Percentiles rank a stretch among this genome's conserved stretches.
Evolutionary conservation across 1,284 basidiomycete species (phyloP).

Genomic region (Pseudozyma tsukubaensis): DNA sequence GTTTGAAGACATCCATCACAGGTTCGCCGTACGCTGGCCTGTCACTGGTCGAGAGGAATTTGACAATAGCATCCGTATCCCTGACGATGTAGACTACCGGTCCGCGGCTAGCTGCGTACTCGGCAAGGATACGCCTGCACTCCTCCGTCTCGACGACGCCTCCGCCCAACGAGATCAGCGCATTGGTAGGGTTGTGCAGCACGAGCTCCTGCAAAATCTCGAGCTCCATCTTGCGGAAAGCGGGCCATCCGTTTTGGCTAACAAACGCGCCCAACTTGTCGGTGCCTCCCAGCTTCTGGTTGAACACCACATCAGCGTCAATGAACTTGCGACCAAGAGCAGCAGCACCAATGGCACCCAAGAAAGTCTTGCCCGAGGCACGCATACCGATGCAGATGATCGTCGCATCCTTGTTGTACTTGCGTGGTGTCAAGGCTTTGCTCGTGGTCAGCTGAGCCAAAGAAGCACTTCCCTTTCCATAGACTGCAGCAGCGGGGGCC

Average conservation of each 20-base stretch:
- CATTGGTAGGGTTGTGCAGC: constrained; percentile 69
- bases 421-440: constrained; percentile 43
- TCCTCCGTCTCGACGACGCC: constrained; percentile 89
- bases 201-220: constrained; percentile 69
- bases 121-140: constrained; percentile 74
- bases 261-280: constrained; percentile 81
- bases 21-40: constrained; percentile 76
- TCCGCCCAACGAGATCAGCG: constrained; percentile 82
- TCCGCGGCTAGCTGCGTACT: constrained; percentile 75
- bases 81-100: constrained; percentile 80
- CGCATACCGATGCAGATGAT: constrained; percentile 95
- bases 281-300: constrained; percentile 72
- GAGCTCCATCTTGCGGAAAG: constrained; percentile 75
- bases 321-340: constrained; percentile 82
- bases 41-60: constrained; percentile 90
- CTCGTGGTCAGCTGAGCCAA: constrained; percentile 28
- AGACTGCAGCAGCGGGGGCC: constrained; percentile 51
- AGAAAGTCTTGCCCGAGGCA: constrained; percentile 92
- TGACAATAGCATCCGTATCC: constrained; percentile 78
- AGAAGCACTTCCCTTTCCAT: constrained; percentile 13
- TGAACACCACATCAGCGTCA: constrained; percentile 88
- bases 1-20: constrained; percentile 82
- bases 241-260: constrained; percentile 79
- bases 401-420: constrained; percentile 74
- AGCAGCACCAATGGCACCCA: constrained; percentile 82